Base-by-base conservation (phyloP, 257 asterid species). In the Handroanthus guayacan region DNA sequence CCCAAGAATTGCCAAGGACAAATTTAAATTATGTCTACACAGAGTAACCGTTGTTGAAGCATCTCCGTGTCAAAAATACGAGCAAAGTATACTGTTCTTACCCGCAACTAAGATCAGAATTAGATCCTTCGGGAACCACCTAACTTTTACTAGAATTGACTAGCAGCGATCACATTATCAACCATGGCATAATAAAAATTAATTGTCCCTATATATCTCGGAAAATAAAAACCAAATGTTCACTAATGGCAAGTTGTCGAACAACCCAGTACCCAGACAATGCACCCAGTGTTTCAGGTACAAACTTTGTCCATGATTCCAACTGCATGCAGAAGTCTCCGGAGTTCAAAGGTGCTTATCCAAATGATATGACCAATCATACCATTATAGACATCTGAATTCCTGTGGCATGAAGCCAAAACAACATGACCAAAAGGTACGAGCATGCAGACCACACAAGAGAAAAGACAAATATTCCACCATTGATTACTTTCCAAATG, bases 41-140 rank as follows among this genome's bases (percentile, higher is more conserved):
- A 71, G 74, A 77, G 69, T 80, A 74, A 81, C 89, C 84, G 64
- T 48, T 78, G 73, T 51, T 79, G 90, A 78, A 81, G 81, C 82
- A 84, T 79, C 91, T 79, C 82, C 88, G 62, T 71, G 83, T 71
- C 86, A 78, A 83, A 82, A 81, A 85, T 58, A 74, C 76, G 67
- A 79, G 82, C 69, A 79, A 79, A 81, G 69, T 43, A 75, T 70
- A 79, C 62, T 75, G 71, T 34, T 78, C 67, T 75, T 74, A 62
- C 77, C 83, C 86, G 83, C 80, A 71, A 70, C 66, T 79, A 79
- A 70, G 75, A 72, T 58, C 74, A 67, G 58, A 58, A 31, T 69
- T 67, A 67, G 77, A 52, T 75, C 74, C 78, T 57, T 79, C 43
- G 70, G 67, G 67, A 54, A 75, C 80, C 62, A 68, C 60, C 67